Evolutionary conservation across 2,329 filamentous ascomycete species (phyloP), one percentile per base, ranked within the genome.

Genomic region (Colletotrichum sp.): DNA sequence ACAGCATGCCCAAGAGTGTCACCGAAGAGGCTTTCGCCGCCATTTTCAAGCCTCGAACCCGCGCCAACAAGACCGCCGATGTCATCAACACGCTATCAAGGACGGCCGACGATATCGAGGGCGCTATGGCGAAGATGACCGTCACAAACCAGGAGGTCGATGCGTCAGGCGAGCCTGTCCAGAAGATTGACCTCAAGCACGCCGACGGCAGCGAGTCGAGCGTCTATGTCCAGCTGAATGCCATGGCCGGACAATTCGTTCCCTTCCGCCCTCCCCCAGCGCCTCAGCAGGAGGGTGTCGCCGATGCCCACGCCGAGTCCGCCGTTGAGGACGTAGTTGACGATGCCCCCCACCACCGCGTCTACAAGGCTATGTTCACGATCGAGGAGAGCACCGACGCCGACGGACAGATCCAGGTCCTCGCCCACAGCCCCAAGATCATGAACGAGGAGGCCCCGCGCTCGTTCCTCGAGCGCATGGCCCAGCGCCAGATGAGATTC

Each of bases 221-320:
- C 80, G 84, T 94, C 77, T 91, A 92, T 79, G 86, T 94, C 75
- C 92, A 94, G 80, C 89, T 94, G 71, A 92, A 94, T 83, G 87
- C 93, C 80, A 91, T 94, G 85, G 90, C 92, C 21, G 92, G 91
- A 79, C 90, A 92, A 77, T 94, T 96, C 81, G 87, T 93, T 63
- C 96, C 96, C 8, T 99, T 98, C 87, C 91, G 93, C 71, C 94
- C 95, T 26, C 97, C 96, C n/a, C 95, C 96, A 24, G 87, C 93
- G 58, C 97, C 96, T 1, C 86, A 92, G 76, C 91, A 94, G 2
- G 87, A 92, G 84, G 83, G 80, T 72, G 80, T 84, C 61, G 76
- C 81, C 55, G 82, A 86, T 60, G 78, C 71, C 15, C 78, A 77
- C 78, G 75, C 79, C 61, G 82, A 82, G 77, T 77, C 80, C 64